Evolutionary conservation across 495 filamentous ascomycete species (phyloP), one percentile per base, ranked within the genome.

Genomic region (Podospora conica): DNA sequence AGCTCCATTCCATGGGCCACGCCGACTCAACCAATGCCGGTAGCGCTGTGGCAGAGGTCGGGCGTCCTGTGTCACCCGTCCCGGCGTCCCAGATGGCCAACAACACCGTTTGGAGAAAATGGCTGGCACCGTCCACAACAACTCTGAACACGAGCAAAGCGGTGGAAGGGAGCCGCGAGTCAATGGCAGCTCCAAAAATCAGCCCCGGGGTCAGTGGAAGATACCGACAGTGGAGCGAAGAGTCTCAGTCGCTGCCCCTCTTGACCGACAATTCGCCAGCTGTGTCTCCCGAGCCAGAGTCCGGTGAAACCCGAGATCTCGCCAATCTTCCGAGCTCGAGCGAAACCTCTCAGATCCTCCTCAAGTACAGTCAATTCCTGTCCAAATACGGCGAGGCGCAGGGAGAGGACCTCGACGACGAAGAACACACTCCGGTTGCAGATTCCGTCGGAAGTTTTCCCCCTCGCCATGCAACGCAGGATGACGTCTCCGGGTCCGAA

Each of bases 161-260:
- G 23, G 59, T 65, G 23, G 64, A 69, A 53, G 66, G 69, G 31
- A 70, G 66, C 12, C 20, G 28, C 25, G n/a, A n/a, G n/a, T 67
- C 60, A 10, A 3, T 53, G 3, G 65, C 57, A 28, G 12, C 9
- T 18, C 31, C 23, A 58, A 22, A 53, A n/a, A 48, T 74, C 25
- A 76, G 69, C 56, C 74, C 73, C 12, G 71, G 73, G 1, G 57
- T 73, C 10, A 76, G 74, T 61, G 65, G 72, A 53, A 60, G 27
- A 22, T 55, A 23, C 24, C 65, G 20, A 29, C 12, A 15, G 28
- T 20, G 64, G 40, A 63, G 56, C 40, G 15, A 62, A 12, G 59
- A 21, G 21, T 27, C 53, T 12, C 67, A 63, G 18, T 25, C 53
- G 12, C 31, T 56, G 11, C 62, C 59, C 15, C 9, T 4, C 24